Base-by-base conservation (phyloP, 345 rosid genomes). In the Acer campestre region DNA sequence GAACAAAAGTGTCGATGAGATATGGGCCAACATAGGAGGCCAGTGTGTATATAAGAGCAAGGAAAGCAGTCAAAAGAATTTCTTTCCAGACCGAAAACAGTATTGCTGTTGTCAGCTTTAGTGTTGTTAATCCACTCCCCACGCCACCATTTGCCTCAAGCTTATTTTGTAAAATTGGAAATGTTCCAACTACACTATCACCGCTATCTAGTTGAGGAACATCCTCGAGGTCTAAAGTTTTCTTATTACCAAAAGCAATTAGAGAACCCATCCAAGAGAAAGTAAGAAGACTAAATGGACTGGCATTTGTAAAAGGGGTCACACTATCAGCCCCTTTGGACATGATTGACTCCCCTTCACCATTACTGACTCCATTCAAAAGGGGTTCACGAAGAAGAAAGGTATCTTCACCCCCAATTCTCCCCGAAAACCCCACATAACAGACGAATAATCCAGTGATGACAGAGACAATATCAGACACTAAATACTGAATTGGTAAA, bases 241-340 rank as follows among this genome's bases (percentile, higher is more conserved):
- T 91, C 85, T 74, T 86, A 70, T 88, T 85, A 63, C 95, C 95
- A 49, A 73, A 55, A 49, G 85, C 89, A 71, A 91, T 89, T 12
- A 91, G 77, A 78, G 91, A 83, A 76, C 89, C 75, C 86, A 88
- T 78, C 95, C 95, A 91, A 62, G 90, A 84, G 89, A 91, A 89
- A 71, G 89, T 84, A 31, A 88, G 75, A 67, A 84, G 73, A 70
- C 90, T 74, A 35, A 89, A 82, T 59, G 84, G 42, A 20, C 90
- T 79, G 53, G 88, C 90, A 64, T 71, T 84, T 4, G 91, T 81
- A 73, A 83, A 89, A 51, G 86, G 88, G 42, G 90, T 85, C 71
- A 82, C 84, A 64, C 62, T 79, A 25, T 78, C 89, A 65, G 79
- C 81, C 55, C 84, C 89, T 77, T 44, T 76, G 42, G 61, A 61